Evolutionary conservation across 768 basidiomycete genomes (phyloP).

Genomic region (Phanerochaete sordida): DNA sequence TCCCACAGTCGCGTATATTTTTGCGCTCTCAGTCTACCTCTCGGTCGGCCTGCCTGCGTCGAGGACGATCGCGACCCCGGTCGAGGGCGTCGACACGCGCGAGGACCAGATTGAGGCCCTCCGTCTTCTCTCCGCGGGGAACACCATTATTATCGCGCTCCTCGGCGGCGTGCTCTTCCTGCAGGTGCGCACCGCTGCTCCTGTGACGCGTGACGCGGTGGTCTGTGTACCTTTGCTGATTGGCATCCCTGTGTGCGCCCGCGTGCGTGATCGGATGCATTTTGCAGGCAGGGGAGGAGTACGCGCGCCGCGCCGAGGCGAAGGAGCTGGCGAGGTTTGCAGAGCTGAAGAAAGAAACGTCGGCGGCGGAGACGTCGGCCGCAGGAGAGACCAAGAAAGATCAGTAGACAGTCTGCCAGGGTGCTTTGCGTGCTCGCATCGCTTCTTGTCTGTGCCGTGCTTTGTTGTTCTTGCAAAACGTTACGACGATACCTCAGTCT

Average conservation of each 20-base stretch:
- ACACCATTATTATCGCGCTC: constrained; percentile 74
- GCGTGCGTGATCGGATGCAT: not conserved
- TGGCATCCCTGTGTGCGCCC: not conserved
- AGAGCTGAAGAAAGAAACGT: constrained; percentile 9
- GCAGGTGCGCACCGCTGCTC: constrained; percentile 50
- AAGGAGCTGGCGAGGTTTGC: constrained; percentile 32
- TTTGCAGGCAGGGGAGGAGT: constrained; percentile 45
- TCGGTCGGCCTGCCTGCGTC: constrained; percentile 78
- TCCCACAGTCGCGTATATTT: constrained; percentile 64
- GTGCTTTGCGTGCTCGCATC: not conserved
- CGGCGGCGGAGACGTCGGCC: constrained; percentile 8
- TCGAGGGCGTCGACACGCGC: constrained; percentile 48
- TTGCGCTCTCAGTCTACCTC: constrained; percentile 75
- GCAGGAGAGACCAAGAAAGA: constrained; percentile 24
- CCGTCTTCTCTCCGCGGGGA: constrained; percentile 79
- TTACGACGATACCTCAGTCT: not conserved
- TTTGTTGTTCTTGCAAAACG: not conserved
- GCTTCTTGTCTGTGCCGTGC: not conserved
- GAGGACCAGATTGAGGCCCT: constrained; percentile 75
- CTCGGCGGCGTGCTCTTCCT: constrained; percentile 63
- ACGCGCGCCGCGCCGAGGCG: constrained; percentile 40
- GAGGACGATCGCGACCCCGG: constrained; percentile 68
- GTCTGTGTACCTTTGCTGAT: not conserved
- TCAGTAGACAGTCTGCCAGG: constrained; percentile 10
- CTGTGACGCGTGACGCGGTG: not conserved